phyloP scores from a whole-genome alignment of 805 yeast genomes.

The Kodamaea sagamina region DNA sequence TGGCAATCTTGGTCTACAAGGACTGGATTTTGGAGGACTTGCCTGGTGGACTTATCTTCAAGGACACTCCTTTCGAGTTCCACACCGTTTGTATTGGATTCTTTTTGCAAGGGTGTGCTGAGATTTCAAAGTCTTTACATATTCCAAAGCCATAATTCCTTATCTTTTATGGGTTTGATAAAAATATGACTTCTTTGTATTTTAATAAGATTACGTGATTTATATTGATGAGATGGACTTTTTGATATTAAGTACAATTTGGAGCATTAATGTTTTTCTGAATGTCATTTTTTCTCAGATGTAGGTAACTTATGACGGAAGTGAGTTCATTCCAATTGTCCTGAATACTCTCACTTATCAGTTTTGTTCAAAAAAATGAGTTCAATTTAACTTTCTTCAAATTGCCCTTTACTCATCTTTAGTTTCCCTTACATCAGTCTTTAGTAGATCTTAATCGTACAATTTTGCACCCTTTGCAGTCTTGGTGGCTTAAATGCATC shows the following conservation, averaged over 20 bases:
- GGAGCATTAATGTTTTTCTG: not conserved
- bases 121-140: slow-evolving; percentile 86
- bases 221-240: no score
- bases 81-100: slow-evolving; percentile 71
- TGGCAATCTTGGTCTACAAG: slow-evolving; percentile 67
- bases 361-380: no score
- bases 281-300: slow-evolving; percentile 3
- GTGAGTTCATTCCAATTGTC: no score
- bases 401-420: no score
- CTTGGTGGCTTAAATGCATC: no score
- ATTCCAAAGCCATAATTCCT: slow-evolving; percentile 74
- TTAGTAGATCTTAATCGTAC: no score
- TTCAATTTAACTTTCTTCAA: no score
- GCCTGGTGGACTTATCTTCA: slow-evolving; percentile 65
- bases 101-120: slow-evolving; percentile 80
- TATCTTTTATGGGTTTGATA: not conserved
- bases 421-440: no score
- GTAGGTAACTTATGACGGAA: no score
- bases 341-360: no score
- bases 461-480: no score
- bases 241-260: no score
- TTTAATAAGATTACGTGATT: not conserved
- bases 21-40: slow-evolving; percentile 51
- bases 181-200: not conserved
- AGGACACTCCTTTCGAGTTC: slow-evolving; percentile 63